These are phyloP conservation scores for Botrytis pseudocinerea DNA, from an alignment of 2,329 filamentous ascomycete species.

Conservation along the genomic window DNA sequence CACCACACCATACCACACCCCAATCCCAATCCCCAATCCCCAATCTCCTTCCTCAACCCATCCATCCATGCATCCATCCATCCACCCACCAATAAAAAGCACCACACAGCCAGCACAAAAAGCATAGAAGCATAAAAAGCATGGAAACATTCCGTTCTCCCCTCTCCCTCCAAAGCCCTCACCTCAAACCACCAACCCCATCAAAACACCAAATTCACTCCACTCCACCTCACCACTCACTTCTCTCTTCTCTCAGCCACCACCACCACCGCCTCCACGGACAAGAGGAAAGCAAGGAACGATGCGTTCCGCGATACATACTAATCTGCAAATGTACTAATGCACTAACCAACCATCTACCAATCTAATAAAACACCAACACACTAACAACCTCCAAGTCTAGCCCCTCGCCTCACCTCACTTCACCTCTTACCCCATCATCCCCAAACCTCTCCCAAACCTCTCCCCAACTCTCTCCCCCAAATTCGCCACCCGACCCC, in stretches of 20 bases:
- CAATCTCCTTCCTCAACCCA: too few relatives aligned
- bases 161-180: neutral
- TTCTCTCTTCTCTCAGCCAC: neutral
- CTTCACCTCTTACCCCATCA: neutral
- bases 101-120: too few relatives aligned
- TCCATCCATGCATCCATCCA: too few relatives aligned
- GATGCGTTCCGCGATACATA: neutral
- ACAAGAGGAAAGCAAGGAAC: neutral
- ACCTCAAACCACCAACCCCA: neutral
- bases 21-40: too few relatives aligned
- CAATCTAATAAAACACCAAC: neutral
- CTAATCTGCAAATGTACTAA: neutral
- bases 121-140: too few relatives aligned
- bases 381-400: neutral
- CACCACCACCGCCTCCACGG: neutral
- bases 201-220: neutral
- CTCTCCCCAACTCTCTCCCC: neutral
- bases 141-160: neutral
- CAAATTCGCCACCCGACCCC: neutral
- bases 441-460: too few relatives aligned
- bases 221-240: neutral
- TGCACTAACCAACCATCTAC: too few relatives aligned
- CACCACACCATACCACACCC: too few relatives aligned
- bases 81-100: too few relatives aligned
- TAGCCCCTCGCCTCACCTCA: neutral